phyloP scores from a whole-genome alignment of 2,329 filamentous ascomycete genomes.

The Tolypocladium cylindrosporum region DNA sequence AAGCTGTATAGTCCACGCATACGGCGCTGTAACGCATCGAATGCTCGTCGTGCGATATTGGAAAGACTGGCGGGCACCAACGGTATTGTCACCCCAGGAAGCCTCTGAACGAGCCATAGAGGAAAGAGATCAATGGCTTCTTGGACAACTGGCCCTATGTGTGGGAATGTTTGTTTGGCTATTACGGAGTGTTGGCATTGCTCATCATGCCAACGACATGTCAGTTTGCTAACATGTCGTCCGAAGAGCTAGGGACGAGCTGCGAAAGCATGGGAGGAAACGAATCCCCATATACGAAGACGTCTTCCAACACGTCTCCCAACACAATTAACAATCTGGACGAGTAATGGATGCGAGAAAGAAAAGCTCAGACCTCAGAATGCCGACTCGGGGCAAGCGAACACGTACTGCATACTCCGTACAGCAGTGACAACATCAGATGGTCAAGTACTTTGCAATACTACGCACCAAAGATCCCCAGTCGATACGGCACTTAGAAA shows the following conservation, averaged over 20 bases:
- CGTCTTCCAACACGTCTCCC: no score
- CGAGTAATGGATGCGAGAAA: neutral
- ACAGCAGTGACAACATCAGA: neutral
- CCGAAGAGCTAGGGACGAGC: no score
- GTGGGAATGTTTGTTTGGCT: no score
- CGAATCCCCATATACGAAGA: neutral
- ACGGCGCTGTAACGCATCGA: neutral
- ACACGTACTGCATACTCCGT: neutral
- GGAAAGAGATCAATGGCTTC: no score
- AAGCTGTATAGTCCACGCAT: no score
- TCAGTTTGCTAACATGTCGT: no score
- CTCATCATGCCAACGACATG: no score
- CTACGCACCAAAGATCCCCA: neutral
- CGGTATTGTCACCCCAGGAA: neutral
- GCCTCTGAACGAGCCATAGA: no score
- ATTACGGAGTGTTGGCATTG: no score
- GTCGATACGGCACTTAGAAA: neutral
- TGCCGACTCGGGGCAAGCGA: neutral
- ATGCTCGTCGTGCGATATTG: neutral
- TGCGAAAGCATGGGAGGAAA: neutral
- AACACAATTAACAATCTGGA: neutral
- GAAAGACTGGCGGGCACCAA: neutral
- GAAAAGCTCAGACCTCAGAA: neutral
- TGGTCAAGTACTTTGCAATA: neutral
- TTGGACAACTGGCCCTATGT: no score